These are phyloP conservation scores for Lasiodiplodia theobromae DNA, from an alignment of 2,329 filamentous ascomycete genomes.

Conservation along the genomic window DNA sequence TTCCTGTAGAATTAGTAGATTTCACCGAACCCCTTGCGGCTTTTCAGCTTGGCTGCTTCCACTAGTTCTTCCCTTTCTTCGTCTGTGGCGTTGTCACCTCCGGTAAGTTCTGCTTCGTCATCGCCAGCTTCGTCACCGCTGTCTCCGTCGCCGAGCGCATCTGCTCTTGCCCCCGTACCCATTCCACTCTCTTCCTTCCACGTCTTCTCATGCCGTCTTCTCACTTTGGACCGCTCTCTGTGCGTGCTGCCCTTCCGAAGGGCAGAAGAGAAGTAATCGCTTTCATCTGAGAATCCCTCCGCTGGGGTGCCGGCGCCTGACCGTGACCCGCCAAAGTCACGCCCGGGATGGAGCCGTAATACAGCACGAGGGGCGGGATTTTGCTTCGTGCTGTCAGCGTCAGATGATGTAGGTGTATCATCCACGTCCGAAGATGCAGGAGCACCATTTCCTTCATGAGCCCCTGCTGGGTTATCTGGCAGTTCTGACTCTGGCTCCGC, in stretches of 20 bases:
- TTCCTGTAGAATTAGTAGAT: constrained; percentile 38
- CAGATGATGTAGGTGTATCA: constrained; percentile 33
- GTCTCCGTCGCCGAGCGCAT: constrained; percentile 55
- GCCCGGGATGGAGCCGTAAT: constrained; percentile 44
- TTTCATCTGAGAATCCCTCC: constrained; percentile 53
- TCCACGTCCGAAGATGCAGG: constrained; percentile 17
- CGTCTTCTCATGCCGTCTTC: constrained; percentile 46
- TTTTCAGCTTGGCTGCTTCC: constrained; percentile 41
- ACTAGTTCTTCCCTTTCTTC: constrained; percentile 37
- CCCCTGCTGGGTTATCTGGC: constrained; percentile 38
- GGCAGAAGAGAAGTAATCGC: constrained; percentile 44
- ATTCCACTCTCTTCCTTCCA: constrained; percentile 59
- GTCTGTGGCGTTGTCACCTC: constrained; percentile 30
- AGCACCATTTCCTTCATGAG: constrained; percentile 2
- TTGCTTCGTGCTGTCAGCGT: constrained; percentile 36
- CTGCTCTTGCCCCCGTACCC: constrained; percentile 52
- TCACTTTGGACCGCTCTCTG: constrained; percentile 29
- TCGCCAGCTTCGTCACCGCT: constrained; percentile 39
- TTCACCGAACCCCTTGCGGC: constrained; percentile 42
- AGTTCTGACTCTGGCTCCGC: constrained; percentile 37
- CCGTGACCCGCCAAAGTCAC: constrained; percentile 43
- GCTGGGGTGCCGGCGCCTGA: constrained; percentile 44
- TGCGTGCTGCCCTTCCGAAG: constrained; percentile 17
- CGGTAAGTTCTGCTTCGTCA: constrained; percentile 32
- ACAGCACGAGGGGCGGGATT: neutral